Evolutionary conservation across 2,329 filamentous ascomycete species (phyloP), one percentile per base, ranked within the genome.

Genomic region (Ceratocystis colombiana): DNA sequence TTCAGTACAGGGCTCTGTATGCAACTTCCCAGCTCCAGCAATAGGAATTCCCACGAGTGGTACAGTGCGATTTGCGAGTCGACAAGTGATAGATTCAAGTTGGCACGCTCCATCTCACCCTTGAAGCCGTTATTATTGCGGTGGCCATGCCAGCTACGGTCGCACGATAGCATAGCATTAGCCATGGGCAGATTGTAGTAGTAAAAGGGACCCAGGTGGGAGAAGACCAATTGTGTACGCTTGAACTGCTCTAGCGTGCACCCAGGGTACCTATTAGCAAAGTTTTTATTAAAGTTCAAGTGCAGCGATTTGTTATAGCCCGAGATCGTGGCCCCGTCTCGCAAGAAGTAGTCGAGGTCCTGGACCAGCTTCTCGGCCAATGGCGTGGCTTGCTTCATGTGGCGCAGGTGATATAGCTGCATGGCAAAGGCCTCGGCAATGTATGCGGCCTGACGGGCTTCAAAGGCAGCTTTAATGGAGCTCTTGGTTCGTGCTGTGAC

Each of bases 251-350:
- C 79, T n/a, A 96, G 78, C 28, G 83, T 83, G 71, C 88, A 88
- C 3, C 86, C 86, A 1, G 83, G 78, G 72, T 94, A 97, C 70
- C 88, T 88, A 69, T 82, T 82, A 69, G 87, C 83, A 71, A 99
- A 88, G 73, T 99, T 97, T 72, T 84, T 87, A 68, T 88, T 85
- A 70, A 99, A 84, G 71, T 95, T 96, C 44, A 82, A 80, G 73
- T 99, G 94, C 59, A 97, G 78, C 2, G 92, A 96, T 59, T 82
- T 80, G 73, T 96, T 97, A 76, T 96, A 97, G 12, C 84, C 85
- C 20, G 87, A 84, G n/a, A 93, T 85, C 61, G 84, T 80, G 5
- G 93, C 86, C 1, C 88, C 93, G 71, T 90, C 86, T 44, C 89
- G 83, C 20, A 90, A 78, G 70, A 90, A 89, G 77, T 94, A 96